These are phyloP conservation scores for Chamaecrista fasciculata DNA, from an alignment of 306 rosid genomes.

Conservation along the genomic window DNA sequence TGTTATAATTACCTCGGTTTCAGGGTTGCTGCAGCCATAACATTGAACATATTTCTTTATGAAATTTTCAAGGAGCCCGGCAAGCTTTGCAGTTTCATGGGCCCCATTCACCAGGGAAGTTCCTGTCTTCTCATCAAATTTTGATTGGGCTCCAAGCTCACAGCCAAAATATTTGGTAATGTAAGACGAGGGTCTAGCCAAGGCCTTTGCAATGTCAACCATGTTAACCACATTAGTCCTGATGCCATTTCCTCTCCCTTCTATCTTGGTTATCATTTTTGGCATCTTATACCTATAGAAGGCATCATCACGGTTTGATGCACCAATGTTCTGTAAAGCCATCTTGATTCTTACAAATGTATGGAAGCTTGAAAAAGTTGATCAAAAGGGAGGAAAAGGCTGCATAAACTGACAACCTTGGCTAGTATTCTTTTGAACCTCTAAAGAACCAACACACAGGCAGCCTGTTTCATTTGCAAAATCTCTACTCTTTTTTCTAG, in stretches of 20 bases:
- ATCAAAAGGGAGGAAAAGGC: slow-evolving; percentile 36
- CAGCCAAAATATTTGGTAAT: slow-evolving; percentile 63
- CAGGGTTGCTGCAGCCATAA: slow-evolving; percentile 67
- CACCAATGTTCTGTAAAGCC: slow-evolving; percentile 71
- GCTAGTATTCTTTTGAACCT: slow-evolving; percentile 13
- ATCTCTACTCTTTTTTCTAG: slow-evolving; percentile 54
- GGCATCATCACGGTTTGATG: slow-evolving; percentile 73
- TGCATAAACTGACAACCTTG: slow-evolving; percentile 37
- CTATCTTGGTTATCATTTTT: slow-evolving; percentile 59
- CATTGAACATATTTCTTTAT: slow-evolving; percentile 70
- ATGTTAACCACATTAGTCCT: slow-evolving; percentile 65
- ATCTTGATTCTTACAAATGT: slow-evolving; percentile 25
- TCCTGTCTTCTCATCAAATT: slow-evolving; percentile 66
- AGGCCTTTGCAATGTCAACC: slow-evolving; percentile 71
- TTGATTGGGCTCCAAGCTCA: slow-evolving; percentile 71
- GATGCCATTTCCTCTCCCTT: slow-evolving; percentile 72
- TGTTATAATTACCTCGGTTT: slow-evolving; percentile 54
- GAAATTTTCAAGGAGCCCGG: slow-evolving; percentile 63
- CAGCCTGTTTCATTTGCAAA: slow-evolving; percentile 34
- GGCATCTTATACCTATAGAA: slow-evolving; percentile 77
- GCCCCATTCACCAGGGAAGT: slow-evolving; percentile 64
- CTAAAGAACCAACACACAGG: slow-evolving; percentile 40
- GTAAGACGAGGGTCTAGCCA: slow-evolving; percentile 65
- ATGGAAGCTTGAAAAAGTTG: neutral
- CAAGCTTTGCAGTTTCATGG: slow-evolving; percentile 60